Base-by-base conservation (phyloP, 2,329 filamentous ascomycete genomes). In the Fusarium nygamai region DNA sequence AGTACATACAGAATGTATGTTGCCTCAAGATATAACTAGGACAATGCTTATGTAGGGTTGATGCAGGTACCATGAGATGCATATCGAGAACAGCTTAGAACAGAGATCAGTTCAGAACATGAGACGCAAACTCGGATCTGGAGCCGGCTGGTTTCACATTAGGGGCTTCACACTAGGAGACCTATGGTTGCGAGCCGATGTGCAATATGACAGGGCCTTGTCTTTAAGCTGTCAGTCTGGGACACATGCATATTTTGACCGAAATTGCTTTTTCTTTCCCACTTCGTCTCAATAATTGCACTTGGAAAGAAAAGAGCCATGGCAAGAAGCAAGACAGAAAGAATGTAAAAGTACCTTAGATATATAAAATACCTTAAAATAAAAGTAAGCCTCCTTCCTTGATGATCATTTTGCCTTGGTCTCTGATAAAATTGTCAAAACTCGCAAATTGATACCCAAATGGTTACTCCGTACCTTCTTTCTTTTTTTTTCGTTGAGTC, bases 401-500 rank as follows among this genome's bases (percentile, higher is more conserved):
- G 31, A 41, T 36, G 19, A 59, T 39, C 9, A 20, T n/a, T 62
- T 24, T 58, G 47, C 47, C 51, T 31, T 59, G 47, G 43, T 62
- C 46, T 44, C 41, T 38, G 33, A 64, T 70, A 27, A 33, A 60
- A 34, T 47, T 63, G 36, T 51, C 43, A 43, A 75, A 71, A 66
- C 67, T 77, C 74, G 74, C 63, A 77, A 77, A 62, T 68, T 62
- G 64, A 51, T 71, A 69, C 68, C 66, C 58, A 67, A 71, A 75
- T 63, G 60, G 64, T 59, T 64, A 50, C n/a, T n/a, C 34, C 29
- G 8, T 31, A 31, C 31, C 36, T 38, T n/a, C n/a, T 46, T 29
- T 72, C 53, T 17, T 31, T 31, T 72, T 58, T 51, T 62, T 61
- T 43, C 47, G 60, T 64, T 60, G 69, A 71, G 57, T 64, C 54